These are phyloP conservation scores for Hamamelis virginiana DNA, from an alignment of 164 flowering plant species.

Conservation along the genomic window DNA sequence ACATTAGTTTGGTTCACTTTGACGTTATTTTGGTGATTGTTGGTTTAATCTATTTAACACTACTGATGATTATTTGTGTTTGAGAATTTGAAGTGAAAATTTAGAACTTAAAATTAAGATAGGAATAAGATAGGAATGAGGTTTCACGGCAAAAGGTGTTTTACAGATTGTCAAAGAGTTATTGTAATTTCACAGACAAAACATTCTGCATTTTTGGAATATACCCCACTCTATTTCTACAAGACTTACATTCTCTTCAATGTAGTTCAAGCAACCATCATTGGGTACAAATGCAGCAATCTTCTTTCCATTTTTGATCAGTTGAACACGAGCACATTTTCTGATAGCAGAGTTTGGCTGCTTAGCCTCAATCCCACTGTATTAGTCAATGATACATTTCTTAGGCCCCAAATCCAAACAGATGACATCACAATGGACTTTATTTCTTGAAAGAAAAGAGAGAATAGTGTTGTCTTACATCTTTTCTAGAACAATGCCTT, in stretches of 20 bases:
- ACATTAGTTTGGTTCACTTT: too few species aligned
- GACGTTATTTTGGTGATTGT: too few species aligned
- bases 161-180: too few species aligned
- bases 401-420: not conserved
- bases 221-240: not conserved
- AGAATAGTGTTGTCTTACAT: constrained; percentile 31
- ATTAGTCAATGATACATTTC: not conserved
- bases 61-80: too few species aligned
- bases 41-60: too few species aligned
- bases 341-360: constrained; percentile 73
- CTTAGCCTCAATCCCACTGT: constrained; percentile 69
- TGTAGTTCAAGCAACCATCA: constrained; percentile 66
- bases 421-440: not conserved
- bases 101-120: too few species aligned
- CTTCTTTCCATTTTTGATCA: constrained; percentile 68
- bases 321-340: constrained; percentile 64
- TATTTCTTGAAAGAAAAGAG: not conserved
- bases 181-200: too few species aligned
- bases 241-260: constrained; percentile 56
- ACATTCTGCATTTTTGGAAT: not conserved
- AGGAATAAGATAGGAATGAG: too few species aligned
- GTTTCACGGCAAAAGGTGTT: too few species aligned
- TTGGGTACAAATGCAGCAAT: constrained; percentile 69
- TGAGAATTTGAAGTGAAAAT: too few species aligned
- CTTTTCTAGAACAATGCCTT: constrained; percentile 66